These are phyloP conservation scores for Alisma plantagoaquatica DNA, from an alignment of 106 monocot species.

Conservation along the genomic window DNA sequence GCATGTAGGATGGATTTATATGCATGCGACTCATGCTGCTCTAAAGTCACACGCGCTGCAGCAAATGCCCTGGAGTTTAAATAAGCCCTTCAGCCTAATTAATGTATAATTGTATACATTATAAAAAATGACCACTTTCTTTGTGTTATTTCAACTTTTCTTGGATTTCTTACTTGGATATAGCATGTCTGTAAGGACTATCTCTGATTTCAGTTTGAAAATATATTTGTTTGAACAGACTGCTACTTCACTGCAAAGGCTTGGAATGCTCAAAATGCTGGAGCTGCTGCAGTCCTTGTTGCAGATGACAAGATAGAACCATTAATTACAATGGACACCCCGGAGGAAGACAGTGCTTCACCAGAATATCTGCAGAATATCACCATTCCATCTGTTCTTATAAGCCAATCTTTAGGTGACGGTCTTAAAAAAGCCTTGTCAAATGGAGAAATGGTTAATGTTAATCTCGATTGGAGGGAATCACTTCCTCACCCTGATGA, in stretches of 20 bases:
- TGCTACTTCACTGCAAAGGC: constrained; percentile 67
- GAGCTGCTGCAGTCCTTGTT: constrained; percentile 83
- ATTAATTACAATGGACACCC: constrained; percentile 88
- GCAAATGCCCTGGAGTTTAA: too few species aligned
- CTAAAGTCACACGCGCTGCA: too few species aligned
- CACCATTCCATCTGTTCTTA: constrained; percentile 94
- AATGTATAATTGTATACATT: too few species aligned
- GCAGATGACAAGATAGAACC: constrained; percentile 77
- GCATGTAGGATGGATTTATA: too few species aligned
- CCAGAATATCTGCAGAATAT: constrained; percentile 78
- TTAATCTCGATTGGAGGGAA: constrained; percentile 92
- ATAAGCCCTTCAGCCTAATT: too few species aligned
- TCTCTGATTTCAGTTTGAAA: too few species aligned
- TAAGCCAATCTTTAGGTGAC: constrained; percentile 61
- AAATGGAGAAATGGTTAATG: constrained; percentile 80
- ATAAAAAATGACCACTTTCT: too few species aligned
- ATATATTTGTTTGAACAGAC: constrained; percentile 4
- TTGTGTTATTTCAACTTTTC: too few species aligned
- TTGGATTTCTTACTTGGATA: too few species aligned
- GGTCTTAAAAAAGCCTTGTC: constrained; percentile 57
- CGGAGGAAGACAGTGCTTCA: constrained; percentile 65
- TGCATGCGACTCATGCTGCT: too few species aligned
- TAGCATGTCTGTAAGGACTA: too few species aligned
- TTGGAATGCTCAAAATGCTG: constrained; percentile 87
- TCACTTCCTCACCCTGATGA: constrained; percentile 95